These are phyloP conservation scores for Penicillium sp. DNA, from an alignment of 2,329 filamentous ascomycete genomes.

Conservation along the genomic window DNA sequence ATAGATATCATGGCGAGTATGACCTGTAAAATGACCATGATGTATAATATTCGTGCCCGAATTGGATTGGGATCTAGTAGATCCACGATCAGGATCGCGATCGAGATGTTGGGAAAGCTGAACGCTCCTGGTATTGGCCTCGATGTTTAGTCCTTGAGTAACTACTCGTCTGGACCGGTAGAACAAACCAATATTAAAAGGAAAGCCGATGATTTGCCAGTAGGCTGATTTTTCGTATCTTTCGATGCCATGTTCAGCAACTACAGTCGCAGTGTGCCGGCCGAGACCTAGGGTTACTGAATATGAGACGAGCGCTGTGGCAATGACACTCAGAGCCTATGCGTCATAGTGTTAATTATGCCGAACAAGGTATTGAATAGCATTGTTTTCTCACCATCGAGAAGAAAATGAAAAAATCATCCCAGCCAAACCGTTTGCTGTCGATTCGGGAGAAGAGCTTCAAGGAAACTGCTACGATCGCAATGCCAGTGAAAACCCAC, in stretches of 20 bases:
- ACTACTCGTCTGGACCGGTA: not conserved
- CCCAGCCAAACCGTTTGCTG: constrained; percentile 25
- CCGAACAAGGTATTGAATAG: not conserved
- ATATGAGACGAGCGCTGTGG: constrained; percentile 26
- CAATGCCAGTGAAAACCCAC: constrained; percentile 27
- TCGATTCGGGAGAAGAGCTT: constrained; percentile 24
- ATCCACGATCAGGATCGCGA: constrained; percentile 27
- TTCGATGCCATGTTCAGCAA: constrained; percentile 25
- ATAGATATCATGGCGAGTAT: constrained; percentile 25
- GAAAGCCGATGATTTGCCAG: constrained; percentile 31
- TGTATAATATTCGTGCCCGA: constrained; percentile 20
- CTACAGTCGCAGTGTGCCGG: constrained; percentile 27
- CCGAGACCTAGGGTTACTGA: constrained; percentile 27
- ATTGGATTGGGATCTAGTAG: constrained; percentile 27
- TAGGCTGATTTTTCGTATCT: constrained; percentile 16
- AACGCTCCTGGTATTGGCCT: constrained; percentile 17
- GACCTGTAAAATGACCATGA: constrained; percentile 26
- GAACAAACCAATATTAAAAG: constrained; percentile 27
- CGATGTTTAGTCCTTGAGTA: not conserved
- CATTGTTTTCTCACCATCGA: constrained; percentile 22
- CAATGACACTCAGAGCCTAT: constrained; percentile 29
- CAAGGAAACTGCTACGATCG: constrained; percentile 21
- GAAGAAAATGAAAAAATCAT: constrained; percentile 33
- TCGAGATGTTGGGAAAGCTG: constrained; percentile 32
- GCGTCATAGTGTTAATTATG: not conserved